phyloP scores from a whole-genome alignment of 257 asterid genomes.

The Petunia axillaris region DNA sequence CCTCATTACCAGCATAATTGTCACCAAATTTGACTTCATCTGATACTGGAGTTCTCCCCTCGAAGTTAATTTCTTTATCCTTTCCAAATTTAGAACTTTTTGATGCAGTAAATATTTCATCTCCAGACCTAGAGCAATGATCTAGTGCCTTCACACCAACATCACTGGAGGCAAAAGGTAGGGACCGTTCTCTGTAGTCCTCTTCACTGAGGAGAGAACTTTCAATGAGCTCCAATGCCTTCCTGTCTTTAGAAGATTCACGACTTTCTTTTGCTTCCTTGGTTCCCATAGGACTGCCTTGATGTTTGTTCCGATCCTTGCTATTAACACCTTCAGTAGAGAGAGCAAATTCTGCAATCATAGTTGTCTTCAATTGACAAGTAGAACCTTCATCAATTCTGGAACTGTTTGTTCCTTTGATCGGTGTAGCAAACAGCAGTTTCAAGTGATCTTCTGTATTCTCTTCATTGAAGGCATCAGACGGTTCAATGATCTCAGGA shows the following conservation, averaged over 20 bases:
- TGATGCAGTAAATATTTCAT: too few relatives aligned
- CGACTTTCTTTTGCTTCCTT: background rate
- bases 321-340: background rate
- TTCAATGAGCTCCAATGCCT: background rate
- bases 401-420: constrained; percentile 5
- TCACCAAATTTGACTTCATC: too few relatives aligned
- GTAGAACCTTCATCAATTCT: constrained; percentile 16
- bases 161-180: too few relatives aligned
- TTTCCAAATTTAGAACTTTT: too few relatives aligned
- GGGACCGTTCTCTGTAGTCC: too few relatives aligned
- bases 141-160: too few relatives aligned
- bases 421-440: constrained; percentile 10
- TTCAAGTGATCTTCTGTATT: background rate
- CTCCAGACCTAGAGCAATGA: too few relatives aligned
- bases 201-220: background rate
- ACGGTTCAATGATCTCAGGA: background rate
- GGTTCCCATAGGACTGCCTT: background rate
- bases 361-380: constrained; percentile 21
- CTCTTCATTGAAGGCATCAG: background rate
- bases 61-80: too few relatives aligned
- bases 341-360: background rate
- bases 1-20: background rate
- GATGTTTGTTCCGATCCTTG: background rate
- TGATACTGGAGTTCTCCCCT: too few relatives aligned
- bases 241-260: background rate